These are phyloP conservation scores for Didymella glomerata DNA, from an alignment of 2,329 filamentous ascomycete species.

Conservation along the genomic window DNA sequence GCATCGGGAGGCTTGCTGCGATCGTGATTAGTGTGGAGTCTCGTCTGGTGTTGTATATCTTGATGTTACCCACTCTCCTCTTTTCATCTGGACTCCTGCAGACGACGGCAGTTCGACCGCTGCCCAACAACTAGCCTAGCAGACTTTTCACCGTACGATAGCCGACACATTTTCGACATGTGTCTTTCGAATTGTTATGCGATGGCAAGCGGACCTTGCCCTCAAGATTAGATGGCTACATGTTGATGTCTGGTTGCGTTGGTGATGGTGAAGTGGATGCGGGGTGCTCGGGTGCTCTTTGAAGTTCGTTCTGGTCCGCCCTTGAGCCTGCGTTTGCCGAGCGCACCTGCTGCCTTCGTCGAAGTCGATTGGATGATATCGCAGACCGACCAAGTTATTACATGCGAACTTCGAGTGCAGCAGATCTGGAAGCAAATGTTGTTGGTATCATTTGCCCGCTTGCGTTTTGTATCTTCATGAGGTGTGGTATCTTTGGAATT, in stretches of 20 bases:
- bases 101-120: slow-evolving; percentile 7
- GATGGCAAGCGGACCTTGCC: not conserved
- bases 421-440: not conserved
- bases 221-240: not conserved
- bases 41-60: slow-evolving; percentile 14
- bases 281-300: slow-evolving; percentile 16
- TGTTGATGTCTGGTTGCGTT: slow-evolving; percentile 7
- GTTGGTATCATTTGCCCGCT: too few relatives aligned
- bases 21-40: slow-evolving; percentile 20
- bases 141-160: slow-evolving; percentile 11
- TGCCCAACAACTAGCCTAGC: slow-evolving; percentile 13
- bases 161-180: not conserved
- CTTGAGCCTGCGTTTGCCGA: slow-evolving; percentile 18
- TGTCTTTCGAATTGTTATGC: not conserved
- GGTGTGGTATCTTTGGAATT: not conserved
- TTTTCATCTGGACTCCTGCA: slow-evolving; percentile 15
- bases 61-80: slow-evolving; percentile 22
- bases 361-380: slow-evolving; percentile 12
- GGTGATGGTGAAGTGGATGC: slow-evolving; percentile 18
- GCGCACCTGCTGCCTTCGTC: slow-evolving; percentile 10
- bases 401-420: not conserved
- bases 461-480: not conserved
- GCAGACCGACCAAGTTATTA: not conserved
- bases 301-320: slow-evolving; percentile 11
- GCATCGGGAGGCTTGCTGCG: slow-evolving; percentile 22